These are phyloP conservation scores for Sarocladium kiliense DNA, from an alignment of 2,329 filamentous ascomycete species.

Conservation along the genomic window DNA sequence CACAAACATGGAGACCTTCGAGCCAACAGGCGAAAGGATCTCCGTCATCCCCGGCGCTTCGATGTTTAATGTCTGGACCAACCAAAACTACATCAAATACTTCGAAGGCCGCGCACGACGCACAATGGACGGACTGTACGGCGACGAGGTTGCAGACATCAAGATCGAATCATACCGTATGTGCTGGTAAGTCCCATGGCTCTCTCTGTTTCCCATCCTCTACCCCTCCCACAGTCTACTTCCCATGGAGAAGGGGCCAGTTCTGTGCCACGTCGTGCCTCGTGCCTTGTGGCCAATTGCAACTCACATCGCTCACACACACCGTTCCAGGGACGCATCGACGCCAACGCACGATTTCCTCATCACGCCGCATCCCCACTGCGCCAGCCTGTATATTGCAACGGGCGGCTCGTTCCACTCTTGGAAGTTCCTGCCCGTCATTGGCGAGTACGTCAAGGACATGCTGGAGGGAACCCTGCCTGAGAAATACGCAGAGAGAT, in stretches of 20 bases:
- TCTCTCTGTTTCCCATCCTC: no score
- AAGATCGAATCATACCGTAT: constrained; percentile 38
- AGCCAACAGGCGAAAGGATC: constrained; percentile 43
- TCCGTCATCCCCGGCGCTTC: constrained; percentile 41
- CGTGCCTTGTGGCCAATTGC: not conserved
- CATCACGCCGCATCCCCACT: constrained; percentile 47
- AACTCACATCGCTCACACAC: not conserved
- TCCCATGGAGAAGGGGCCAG: not conserved
- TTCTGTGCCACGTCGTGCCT: not conserved
- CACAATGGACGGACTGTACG: constrained; percentile 36
- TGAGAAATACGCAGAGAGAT: constrained; percentile 32
- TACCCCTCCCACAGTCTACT: no score
- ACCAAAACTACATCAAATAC: constrained; percentile 31
- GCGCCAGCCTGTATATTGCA: constrained; percentile 50
- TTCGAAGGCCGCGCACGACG: constrained; percentile 38
- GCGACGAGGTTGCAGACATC: constrained; percentile 31
- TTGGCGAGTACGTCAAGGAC: constrained; percentile 54
- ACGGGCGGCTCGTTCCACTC: constrained; percentile 60
- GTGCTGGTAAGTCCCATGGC: constrained; percentile 33
- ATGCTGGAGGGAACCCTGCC: constrained; percentile 37
- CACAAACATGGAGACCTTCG: constrained; percentile 44
- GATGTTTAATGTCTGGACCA: constrained; percentile 37
- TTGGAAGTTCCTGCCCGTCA: constrained; percentile 57
- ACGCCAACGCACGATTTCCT: constrained; percentile 59
- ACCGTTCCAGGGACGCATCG: constrained; percentile 47